Conservation (phyloP, 1,139 yeast genomes). For the Arxiozyma slooffiae region DNA sequence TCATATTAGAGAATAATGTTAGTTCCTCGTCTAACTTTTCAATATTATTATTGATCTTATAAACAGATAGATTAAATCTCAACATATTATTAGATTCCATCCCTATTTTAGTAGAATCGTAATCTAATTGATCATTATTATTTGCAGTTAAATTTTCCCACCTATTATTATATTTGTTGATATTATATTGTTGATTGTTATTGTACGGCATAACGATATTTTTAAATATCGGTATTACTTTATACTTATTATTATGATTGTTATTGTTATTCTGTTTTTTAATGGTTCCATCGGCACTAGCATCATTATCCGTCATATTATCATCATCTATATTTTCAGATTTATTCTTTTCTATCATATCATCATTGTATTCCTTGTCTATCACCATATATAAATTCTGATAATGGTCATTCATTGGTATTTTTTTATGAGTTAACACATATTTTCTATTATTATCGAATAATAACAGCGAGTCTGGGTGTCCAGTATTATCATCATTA, state of each 20-base stretch:
- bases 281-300: too few relatives aligned
- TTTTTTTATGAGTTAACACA: not conserved
- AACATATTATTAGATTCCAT: conserved; percentile 5
- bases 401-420: not conserved
- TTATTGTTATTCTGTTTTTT: too few relatives aligned
- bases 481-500: not conserved
- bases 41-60: not conserved
- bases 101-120: not conserved
- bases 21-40: too few relatives aligned
- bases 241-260: not conserved
- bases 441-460: conserved; percentile 1
- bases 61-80: conserved; percentile 2
- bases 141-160: not conserved
- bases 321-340: not conserved
- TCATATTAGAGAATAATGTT: not conserved
- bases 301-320: not conserved
- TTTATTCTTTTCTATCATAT: not conserved
- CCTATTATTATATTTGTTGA: not conserved
- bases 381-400: not conserved
- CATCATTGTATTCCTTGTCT: not conserved
- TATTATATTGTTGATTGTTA: not conserved
- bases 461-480: not conserved
- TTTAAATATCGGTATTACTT: not conserved
- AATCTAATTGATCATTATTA: not conserved
- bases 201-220: conserved; percentile 1